A percentile compares a stretch with the other conserved stretches of the same genome.
phyloP scores from a whole-genome alignment of 2,329 filamentous ascomycete species.

The Claviceps digitariae region DNA sequence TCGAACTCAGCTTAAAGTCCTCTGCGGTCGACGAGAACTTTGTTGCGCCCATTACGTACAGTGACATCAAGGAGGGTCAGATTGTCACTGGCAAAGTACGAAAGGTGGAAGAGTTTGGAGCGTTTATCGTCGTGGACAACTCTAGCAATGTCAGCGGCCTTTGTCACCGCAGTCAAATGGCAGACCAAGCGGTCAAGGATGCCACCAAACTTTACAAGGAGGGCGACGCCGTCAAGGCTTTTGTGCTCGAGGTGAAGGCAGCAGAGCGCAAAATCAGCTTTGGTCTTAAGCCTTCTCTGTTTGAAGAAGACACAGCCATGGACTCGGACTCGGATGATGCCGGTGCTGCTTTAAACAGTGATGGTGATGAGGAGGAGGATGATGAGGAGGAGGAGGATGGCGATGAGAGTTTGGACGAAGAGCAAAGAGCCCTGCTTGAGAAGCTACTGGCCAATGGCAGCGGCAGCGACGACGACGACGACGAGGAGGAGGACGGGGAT shows the following conservation, averaged over 20 bases:
- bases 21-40: slow-evolving; percentile 74
- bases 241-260: slow-evolving; percentile 64
- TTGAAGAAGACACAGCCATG: slow-evolving; percentile 47
- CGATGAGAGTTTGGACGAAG: slow-evolving; percentile 31
- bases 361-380: slow-evolving; percentile 35
- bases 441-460: slow-evolving; percentile 34
- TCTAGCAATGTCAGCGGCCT: slow-evolving; percentile 83
- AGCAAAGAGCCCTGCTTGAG: slow-evolving; percentile 18
- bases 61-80: slow-evolving; percentile 68
- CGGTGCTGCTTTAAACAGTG: slow-evolving; percentile 31
- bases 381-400: slow-evolving; percentile 36
- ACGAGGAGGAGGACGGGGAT: slow-evolving; percentile 18
- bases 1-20: slow-evolving; percentile 78
- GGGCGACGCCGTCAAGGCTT: slow-evolving; percentile 87
- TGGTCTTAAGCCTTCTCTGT: slow-evolving; percentile 85
- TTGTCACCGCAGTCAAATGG: slow-evolving; percentile 86
- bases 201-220: slow-evolving; percentile 81
- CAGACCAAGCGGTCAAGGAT: slow-evolving; percentile 68
- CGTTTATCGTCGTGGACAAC: slow-evolving; percentile 81
- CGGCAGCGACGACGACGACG: slow-evolving; percentile 24
- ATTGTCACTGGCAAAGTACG: slow-evolving; percentile 79
- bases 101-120: slow-evolving; percentile 89
- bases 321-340: slow-evolving; percentile 33
- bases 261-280: slow-evolving; percentile 73
- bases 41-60: slow-evolving; percentile 55